phyloP scores from a whole-genome alignment of 192 early-diverging fungal genomes.

The Piromyces finnis region DNA sequence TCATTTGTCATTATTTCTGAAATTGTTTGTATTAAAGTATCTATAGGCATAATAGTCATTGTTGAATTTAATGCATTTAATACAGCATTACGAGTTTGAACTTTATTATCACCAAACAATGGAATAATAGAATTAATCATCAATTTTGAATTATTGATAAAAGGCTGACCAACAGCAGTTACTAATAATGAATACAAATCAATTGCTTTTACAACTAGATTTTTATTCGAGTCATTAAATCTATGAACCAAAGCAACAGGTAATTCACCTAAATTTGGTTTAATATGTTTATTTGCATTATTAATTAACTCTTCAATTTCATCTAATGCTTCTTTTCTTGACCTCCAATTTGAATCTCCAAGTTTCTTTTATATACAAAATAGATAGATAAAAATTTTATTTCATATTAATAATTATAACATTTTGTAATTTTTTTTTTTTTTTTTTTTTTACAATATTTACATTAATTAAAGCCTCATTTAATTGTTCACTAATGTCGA shows the following conservation, averaged over 20 bases:
- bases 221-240: conserved; percentile 81
- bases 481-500: background rate
- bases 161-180: conserved; percentile 68
- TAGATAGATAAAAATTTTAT: no score
- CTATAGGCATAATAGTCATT: conserved; percentile 17
- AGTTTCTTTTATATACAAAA: conserved; percentile 32
- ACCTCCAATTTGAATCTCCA: conserved; percentile 77
- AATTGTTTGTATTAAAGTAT: conserved; percentile 41
- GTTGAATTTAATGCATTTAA: conserved; percentile 49
- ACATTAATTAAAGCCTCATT: background rate
- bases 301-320: conserved; percentile 57
- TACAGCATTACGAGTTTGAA: conserved; percentile 60
- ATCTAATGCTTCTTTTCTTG: conserved; percentile 79
- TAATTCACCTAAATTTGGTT: conserved; percentile 65
- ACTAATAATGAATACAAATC: conserved; percentile 66
- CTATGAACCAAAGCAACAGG: conserved; percentile 61
- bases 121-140: conserved; percentile 51
- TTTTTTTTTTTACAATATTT: no score
- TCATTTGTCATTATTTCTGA: conserved; percentile 51
- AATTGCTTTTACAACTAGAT: conserved; percentile 57
- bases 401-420: no score
- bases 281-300: conserved; percentile 59
- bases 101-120: conserved; percentile 78
- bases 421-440: no score
- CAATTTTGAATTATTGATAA: conserved; percentile 50